These are phyloP conservation scores for Aethionema arabicum DNA, from an alignment of 345 rosid species.

Conservation along the genomic window DNA sequence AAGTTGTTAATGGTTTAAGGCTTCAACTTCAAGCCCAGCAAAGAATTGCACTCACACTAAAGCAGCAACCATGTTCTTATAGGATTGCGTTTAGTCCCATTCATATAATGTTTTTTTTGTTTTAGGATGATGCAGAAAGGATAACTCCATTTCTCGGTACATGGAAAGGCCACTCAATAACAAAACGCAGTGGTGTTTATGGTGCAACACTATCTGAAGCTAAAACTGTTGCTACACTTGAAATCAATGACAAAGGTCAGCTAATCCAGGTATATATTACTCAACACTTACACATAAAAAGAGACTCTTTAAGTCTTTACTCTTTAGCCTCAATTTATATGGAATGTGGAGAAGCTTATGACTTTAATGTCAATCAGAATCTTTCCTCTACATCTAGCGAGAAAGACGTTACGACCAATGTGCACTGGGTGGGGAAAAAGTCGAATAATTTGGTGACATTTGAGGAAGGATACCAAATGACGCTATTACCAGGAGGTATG, in stretches of 20 bases:
- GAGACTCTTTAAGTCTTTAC: background rate
- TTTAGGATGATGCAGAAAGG: slow-evolving; percentile 50
- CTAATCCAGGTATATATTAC: slow-evolving; percentile 58
- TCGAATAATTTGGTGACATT: slow-evolving; percentile 58
- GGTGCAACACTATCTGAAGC: slow-evolving; percentile 84
- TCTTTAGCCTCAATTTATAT: background rate
- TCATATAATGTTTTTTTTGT: slow-evolving; percentile 16
- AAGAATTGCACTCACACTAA: background rate
- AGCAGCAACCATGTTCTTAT: background rate
- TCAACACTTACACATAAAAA: slow-evolving; percentile 1
- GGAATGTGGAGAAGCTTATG: background rate
- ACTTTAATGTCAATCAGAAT: slow-evolving; percentile 44
- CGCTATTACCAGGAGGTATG: slow-evolving; percentile 82
- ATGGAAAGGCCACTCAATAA: slow-evolving; percentile 85
- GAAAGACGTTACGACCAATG: slow-evolving; percentile 45
- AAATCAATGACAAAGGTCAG: slow-evolving; percentile 63
- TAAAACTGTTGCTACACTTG: slow-evolving; percentile 53
- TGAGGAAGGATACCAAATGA: slow-evolving; percentile 69
- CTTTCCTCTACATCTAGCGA: slow-evolving; percentile 43
- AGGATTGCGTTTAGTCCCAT: background rate
- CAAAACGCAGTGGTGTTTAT: slow-evolving; percentile 89
- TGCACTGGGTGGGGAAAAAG: slow-evolving; percentile 64
- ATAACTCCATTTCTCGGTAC: slow-evolving; percentile 72
- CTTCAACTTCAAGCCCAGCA: background rate
- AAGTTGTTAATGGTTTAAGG: background rate